Conservation (phyloP, 1,284 basidiomycete genomes). For the Tilletia caries region DNA sequence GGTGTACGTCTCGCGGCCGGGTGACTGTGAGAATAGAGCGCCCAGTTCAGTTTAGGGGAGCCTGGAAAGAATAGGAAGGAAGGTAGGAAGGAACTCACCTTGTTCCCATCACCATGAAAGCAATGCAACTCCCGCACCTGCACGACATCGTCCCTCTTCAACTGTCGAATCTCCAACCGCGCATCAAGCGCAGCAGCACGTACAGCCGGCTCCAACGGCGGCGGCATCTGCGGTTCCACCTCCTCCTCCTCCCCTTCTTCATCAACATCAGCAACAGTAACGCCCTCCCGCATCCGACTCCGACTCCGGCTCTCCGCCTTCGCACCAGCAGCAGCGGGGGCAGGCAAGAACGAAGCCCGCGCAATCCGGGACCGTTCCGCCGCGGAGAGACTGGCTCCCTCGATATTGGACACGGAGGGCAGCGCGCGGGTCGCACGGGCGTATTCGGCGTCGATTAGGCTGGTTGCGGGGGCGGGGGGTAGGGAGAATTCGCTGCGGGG, state of each 20-base stretch:
- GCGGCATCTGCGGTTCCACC: neutral
- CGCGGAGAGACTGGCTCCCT: neutral
- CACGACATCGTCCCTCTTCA: constrained; percentile 41
- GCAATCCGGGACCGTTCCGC: neutral
- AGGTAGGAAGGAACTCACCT: too few species aligned
- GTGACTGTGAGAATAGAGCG: constrained; percentile 29
- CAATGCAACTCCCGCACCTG: constrained; percentile 48
- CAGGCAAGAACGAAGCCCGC: neutral
- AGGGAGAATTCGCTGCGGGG: neutral
- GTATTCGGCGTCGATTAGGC: neutral
- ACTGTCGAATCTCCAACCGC: constrained; percentile 37
- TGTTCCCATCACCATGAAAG: constrained; percentile 44
- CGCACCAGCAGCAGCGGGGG: neutral
- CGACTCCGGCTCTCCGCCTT: too few species aligned
- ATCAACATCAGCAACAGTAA: neutral
- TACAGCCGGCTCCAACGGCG: constrained; percentile 17
- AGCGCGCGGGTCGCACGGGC: neutral
- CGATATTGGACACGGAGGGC: neutral
- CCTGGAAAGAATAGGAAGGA: neutral
- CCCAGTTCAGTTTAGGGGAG: too few species aligned
- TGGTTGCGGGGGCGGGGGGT: neutral
- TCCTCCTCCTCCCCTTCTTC: neutral
- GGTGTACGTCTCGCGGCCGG: constrained; percentile 41
- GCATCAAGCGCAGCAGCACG: constrained; percentile 39
- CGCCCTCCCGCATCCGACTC: too few species aligned